Conservation (phyloP, 1,284 basidiomycete genomes). For the Heterobasidion parviporum region DNA sequence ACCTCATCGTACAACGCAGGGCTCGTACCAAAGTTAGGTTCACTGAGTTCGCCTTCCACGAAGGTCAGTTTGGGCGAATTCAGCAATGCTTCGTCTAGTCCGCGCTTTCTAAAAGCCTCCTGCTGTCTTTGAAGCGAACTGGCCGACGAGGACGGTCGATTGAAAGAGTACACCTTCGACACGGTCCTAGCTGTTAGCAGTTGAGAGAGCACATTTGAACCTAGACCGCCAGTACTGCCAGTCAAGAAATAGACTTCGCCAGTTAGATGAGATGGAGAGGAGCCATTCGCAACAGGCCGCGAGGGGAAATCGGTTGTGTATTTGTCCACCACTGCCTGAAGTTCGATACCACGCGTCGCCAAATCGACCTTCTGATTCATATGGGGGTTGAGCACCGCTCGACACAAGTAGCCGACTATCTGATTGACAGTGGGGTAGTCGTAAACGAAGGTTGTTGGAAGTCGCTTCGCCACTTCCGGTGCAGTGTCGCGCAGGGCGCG, state of each 20-base stretch:
- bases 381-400: conserved; percentile 5
- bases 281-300: conserved; percentile 6
- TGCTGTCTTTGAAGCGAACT: conserved; percentile 17
- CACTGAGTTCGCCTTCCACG: conserved; percentile 19
- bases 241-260: conserved; percentile 24
- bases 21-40: conserved; percentile 15
- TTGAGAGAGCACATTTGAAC: conserved; percentile 20
- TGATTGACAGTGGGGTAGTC: conserved; percentile 21
- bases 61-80: conserved; percentile 17
- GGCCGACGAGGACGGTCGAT: conserved; percentile 15
- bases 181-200: conserved; percentile 17
- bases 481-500: conserved; percentile 22
- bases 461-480: conserved; percentile 15
- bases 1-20: conserved; percentile 14
- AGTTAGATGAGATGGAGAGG: neutral
- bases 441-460: conserved; percentile 25
- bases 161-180: conserved; percentile 22
- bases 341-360: conserved; percentile 12
- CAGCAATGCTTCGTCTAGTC: conserved; percentile 15
- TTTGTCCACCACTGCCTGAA: conserved; percentile 22
- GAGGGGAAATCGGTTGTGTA: conserved; percentile 21
- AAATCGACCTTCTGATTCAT: conserved; percentile 8
- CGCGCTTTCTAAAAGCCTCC: conserved; percentile 18
- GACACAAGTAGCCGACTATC: conserved; percentile 19
- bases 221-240: conserved; percentile 28